Conservation (phyloP, 495 filamentous ascomycete genomes). For the Lindgomyces ingoldianus region DNA sequence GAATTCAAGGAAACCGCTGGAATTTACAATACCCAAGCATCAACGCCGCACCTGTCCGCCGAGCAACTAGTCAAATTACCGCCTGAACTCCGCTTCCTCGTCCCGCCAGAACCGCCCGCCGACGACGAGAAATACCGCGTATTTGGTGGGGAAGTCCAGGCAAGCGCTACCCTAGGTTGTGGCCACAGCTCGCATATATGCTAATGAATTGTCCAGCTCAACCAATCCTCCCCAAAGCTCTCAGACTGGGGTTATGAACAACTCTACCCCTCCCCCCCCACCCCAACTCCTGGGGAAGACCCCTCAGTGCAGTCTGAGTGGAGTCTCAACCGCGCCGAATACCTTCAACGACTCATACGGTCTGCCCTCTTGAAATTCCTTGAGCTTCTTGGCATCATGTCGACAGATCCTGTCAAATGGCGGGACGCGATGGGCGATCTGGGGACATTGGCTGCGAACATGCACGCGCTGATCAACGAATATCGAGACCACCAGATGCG, state of each 20-base stretch:
- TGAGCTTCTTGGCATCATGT: slow-evolving; percentile 46
- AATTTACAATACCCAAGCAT: slow-evolving; percentile 7
- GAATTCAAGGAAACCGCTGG: slow-evolving; percentile 41
- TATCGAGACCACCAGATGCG: slow-evolving; percentile 95
- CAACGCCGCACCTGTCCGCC: slow-evolving; percentile 19
- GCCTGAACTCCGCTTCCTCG: slow-evolving; percentile 71
- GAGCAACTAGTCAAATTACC: slow-evolving; percentile 62
- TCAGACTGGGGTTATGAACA: slow-evolving; percentile 65
- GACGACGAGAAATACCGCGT: slow-evolving; percentile 67
- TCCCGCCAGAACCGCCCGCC: slow-evolving; percentile 73
- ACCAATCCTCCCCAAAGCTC: slow-evolving; percentile 52
- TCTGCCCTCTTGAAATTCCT: slow-evolving; percentile 80
- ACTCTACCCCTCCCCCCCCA: slow-evolving; percentile 61
- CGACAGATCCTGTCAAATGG: slow-evolving; percentile 9
- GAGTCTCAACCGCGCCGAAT: slow-evolving; percentile 67
- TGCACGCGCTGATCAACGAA: slow-evolving; percentile 87
- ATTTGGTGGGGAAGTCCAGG: slow-evolving; percentile 59
- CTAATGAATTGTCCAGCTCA: slow-evolving; percentile 39
- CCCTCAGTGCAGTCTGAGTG: slow-evolving; percentile 45
- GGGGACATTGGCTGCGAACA: slow-evolving; percentile 79
- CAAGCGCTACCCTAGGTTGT: no score
- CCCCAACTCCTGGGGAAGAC: slow-evolving; percentile 46
- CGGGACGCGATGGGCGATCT: slow-evolving; percentile 70
- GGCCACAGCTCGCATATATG: slow-evolving; percentile 28
- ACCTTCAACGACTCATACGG: slow-evolving; percentile 77